Percentiles rank a stretch among this genome's conserved stretches.
phyloP scores from a whole-genome alignment of 2,329 filamentous ascomycete genomes.

The Trichoderma polysporum region DNA sequence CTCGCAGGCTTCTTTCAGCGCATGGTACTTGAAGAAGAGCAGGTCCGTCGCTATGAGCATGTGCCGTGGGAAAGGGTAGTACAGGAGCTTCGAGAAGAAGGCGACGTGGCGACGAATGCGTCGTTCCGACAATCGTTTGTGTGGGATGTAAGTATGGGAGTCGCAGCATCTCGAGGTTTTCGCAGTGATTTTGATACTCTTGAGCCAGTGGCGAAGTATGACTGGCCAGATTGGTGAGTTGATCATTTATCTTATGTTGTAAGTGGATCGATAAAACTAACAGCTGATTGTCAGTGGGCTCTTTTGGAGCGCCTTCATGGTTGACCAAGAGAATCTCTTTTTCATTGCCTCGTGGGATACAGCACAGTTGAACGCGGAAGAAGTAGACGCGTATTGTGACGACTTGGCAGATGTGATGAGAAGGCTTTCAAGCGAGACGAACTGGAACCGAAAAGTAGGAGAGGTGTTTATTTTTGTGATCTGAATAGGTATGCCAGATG shows the following conservation, averaged over 20 bases:
- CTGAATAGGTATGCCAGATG: background rate
- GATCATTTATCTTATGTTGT: background rate
- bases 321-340: constrained; percentile 35
- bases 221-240: constrained; percentile 42
- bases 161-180: constrained; percentile 24
- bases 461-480: constrained; percentile 26
- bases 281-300: constrained; percentile 31
- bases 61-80: constrained; percentile 38
- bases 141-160: constrained; percentile 39
- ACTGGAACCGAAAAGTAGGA: constrained; percentile 32
- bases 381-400: constrained; percentile 36
- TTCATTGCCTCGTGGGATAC: constrained; percentile 43
- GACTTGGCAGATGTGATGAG: constrained; percentile 34
- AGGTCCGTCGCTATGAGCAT: constrained; percentile 32
- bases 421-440: constrained; percentile 28
- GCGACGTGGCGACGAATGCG: constrained; percentile 32
- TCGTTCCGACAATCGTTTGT: constrained; percentile 40
- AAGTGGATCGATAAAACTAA: background rate
- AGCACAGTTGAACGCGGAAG: constrained; percentile 37
- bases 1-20: constrained; percentile 31
- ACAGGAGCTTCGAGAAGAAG: constrained; percentile 36
- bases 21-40: constrained; percentile 30
- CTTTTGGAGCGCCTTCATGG: constrained; percentile 41
- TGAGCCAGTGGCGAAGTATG: constrained; percentile 35
- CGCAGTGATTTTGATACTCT: constrained; percentile 28